These are phyloP conservation scores for Endoconidiophora polonica DNA, from an alignment of 2,329 filamentous ascomycete genomes.

Conservation along the genomic window DNA sequence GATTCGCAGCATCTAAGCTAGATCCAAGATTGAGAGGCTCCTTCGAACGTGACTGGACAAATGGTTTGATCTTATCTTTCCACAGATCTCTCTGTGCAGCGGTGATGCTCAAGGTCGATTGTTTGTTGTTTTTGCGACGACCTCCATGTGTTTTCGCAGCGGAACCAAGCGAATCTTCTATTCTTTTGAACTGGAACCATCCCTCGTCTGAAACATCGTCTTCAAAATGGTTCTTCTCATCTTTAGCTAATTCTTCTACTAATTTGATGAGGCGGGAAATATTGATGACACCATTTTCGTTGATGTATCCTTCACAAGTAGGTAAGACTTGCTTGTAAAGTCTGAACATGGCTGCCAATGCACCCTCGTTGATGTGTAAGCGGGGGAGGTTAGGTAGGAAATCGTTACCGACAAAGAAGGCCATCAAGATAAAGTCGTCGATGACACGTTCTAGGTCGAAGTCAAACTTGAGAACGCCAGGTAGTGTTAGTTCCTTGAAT, in stretches of 20 bases:
- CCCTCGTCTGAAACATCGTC: slow-evolving; percentile 71
- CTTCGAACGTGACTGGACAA: slow-evolving; percentile 51
- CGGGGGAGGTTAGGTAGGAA: slow-evolving; percentile 94
- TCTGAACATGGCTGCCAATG: slow-evolving; percentile 90
- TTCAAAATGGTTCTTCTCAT: slow-evolving; percentile 88
- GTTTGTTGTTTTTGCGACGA: not conserved
- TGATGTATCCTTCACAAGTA: slow-evolving; percentile 83
- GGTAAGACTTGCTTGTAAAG: slow-evolving; percentile 87
- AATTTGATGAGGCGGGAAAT: slow-evolving; percentile 61
- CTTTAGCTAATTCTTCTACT: slow-evolving; percentile 68
- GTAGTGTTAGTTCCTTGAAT: slow-evolving; percentile 76
- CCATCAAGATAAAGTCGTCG: slow-evolving; percentile 98
- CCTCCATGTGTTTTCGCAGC: slow-evolving; percentile 25
- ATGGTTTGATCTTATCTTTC: slow-evolving; percentile 63
- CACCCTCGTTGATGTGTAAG: slow-evolving; percentile 95
- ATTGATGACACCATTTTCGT: slow-evolving; percentile 86
- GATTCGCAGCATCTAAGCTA: slow-evolving; percentile 63
- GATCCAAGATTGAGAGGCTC: slow-evolving; percentile 56
- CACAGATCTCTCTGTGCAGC: slow-evolving; percentile 69
- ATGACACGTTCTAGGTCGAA: slow-evolving; percentile 95
- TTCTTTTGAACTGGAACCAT: slow-evolving; percentile 50
- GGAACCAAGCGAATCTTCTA: slow-evolving; percentile 45
- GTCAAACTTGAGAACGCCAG: slow-evolving; percentile 53
- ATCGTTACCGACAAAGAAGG: slow-evolving; percentile 98
- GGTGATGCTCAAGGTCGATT: slow-evolving; percentile 50